Base-by-base conservation (phyloP, 2,329 filamentous ascomycete genomes). In the Aspergillus sp. region DNA sequence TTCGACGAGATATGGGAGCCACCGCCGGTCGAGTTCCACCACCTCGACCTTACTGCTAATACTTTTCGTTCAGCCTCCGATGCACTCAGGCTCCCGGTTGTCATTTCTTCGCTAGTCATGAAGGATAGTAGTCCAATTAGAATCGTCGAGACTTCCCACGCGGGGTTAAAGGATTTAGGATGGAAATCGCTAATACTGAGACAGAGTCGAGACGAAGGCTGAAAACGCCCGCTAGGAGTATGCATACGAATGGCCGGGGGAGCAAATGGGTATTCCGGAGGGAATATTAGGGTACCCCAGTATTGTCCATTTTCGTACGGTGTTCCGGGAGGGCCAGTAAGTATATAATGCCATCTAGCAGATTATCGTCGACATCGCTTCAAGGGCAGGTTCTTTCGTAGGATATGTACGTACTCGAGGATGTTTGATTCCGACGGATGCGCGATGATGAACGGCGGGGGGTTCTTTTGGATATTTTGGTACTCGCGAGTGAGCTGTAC, bases 81-180 rank as follows among this genome's bases (percentile, higher is more conserved):
- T 16, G 87, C 89, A 5, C 87, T 87, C 25, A 99, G 84, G 25
- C 88, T 92, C 2, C 94, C 94, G 0, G 94, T 97, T 0, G 94
- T 99, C 88, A 97, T 97, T 77, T 99, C 94, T 68, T 99, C 93
- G 60, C 89, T 91, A 2, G 93, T 97, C 94, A 99, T 99, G 75
- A 99, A 99, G 36, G 89, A 95, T 57, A 97, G 79, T 23, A 99
- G 82, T 9, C 94, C 94, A 50, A 96, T 95, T 14, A 99, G 78
- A 59, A 99, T 99, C 0, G 94, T 99, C 50, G 88, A 93, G 6
- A 99, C 94, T 68, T 96, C 93, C 94, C 94, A 99, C 1, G 94
- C 92, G 2, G 94, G 94, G 71, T 99, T 99, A 79, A 97, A 99
- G 23, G 88, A 93, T 72, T 96, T 96, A 3, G 94, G 94, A 70